Evolutionary conservation across 1,284 basidiomycete genomes (phyloP), one percentile per base, ranked within the genome.

Genomic region (Papiliotrema laurentii): DNA sequence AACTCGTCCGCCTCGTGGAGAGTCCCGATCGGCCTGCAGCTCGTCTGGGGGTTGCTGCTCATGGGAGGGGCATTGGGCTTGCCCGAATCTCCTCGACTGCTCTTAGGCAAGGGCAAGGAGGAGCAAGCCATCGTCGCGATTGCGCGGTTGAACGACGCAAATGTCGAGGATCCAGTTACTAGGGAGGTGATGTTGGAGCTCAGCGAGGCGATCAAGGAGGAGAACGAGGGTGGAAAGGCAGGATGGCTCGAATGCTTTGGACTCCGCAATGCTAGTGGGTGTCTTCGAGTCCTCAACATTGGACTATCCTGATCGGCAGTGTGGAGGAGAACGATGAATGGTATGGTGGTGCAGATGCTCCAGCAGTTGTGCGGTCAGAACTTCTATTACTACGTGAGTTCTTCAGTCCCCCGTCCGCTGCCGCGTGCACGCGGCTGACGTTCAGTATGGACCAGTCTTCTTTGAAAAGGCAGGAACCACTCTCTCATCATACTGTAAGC

Each of bases 221-320:
- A 87, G 68, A 87, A 86, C 59, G 81, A 84, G 52, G 85, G 84
- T 22, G 86, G 86, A 10, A 84, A 86, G 64, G 85, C 84, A 10
- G 84, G 82, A 0, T 89, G 86, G 86, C 28, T 77, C 25, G 86
- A 89, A 66, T 87, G 85, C 69, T 88, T 89, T 77, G 83, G 82
- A 0, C 77, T 82, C 67, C 78, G 85, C 42, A 87, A 84, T 14
- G 66, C 77, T 26, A 87, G 59, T 58, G 39, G 43, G 58, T 60
- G 31, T 10, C 5, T 5, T 5, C 18, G 9, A 9, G 21, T 3
- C 18, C 41, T 4, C n/a, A 7, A 18, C 28, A 16, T 34, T 34
- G 28, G 86, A 54, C 19, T 6, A 22, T 6, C 6, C 7, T 22
- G 19, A 22, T 21, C 19, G 83, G 84, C 26, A 54, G 51, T 59